Base-by-base conservation (phyloP, 2,329 filamentous ascomycete genomes). In the Penicillium sp. region DNA sequence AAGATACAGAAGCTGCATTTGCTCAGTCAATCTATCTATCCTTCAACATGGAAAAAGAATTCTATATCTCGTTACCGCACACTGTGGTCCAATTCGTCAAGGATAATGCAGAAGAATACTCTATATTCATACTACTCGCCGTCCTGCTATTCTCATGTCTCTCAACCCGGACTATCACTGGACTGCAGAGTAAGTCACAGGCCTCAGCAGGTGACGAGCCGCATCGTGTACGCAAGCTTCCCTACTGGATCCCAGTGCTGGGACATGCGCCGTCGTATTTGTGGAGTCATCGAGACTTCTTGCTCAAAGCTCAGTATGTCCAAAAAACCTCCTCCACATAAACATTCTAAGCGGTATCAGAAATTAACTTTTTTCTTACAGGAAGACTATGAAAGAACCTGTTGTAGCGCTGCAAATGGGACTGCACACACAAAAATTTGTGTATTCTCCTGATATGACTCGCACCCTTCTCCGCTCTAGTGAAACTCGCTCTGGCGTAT, bases 231-330 rank as follows among this genome's bases (percentile, higher is more conserved):
- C 79, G 78, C 66, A 68, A 75, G 56, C 61, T 80, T 21, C 81
- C 82, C 26, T 86, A 86, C 68, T 87, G 82, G 80, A 66, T 86
- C 7, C 83, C 84, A 1, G 74, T 80, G 52, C 35, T 86, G 8
- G 81, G 82, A 40, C 81, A 87, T 71, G 73, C 78, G 6, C 62
- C 79, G 42, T 70, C 68, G 20, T 79, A 83, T 61, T 67, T 76
- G 20, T 73, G 77, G 63, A 66, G 77, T 42, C 74, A 76, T 49
- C 69, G 78, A 42, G 63, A 64, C 11, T 78, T 81, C 61, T 65
- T 82, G 59, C 68, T 69, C 40, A 70, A 68, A 51, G 66, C 78
- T 14, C 68, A 73, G 78, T 80, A 51, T 20, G 61, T 59, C 50
- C 8, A 56, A 28, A 30, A 52, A 23, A 21, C 3, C 18, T 56